Evolutionary conservation across 352 stramenopile genomes (phyloP), one percentile per base, ranked within the genome.

Genomic region (Paralagenidium karlingii): DNA sequence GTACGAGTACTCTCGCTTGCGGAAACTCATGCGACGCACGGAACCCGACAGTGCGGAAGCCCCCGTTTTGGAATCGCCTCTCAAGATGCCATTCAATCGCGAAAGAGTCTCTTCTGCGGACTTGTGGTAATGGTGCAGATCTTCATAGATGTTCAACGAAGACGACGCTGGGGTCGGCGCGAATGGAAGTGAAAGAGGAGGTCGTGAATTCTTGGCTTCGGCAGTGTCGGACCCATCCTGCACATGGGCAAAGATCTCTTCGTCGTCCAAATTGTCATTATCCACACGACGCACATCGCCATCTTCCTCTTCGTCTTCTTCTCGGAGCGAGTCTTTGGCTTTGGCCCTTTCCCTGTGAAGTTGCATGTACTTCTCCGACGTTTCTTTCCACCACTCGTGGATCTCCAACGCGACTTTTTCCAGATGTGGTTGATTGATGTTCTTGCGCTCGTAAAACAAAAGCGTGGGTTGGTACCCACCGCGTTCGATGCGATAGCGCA

Each of bases 381-480:
- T 63, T 30, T 62, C 41, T 49, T 82, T 69, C 71, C 68, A 86
- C 69, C 70, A 85, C 43, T 67, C 63, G 40, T 90, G 73, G 20
- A 90, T 86, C 21, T 82, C 62, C 0, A 57, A 47, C 3, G 73
- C 74, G 9, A 81, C 68, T 12, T 68, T 56, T 37, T 87, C 66
- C 0, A 90, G 60, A n/a, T 69, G 56, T 12, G 65, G 52, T 15
- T 67, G 61, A 16, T 82, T 43, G 9, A 90, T 68, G 8, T 58
- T 62, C 16, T 76, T 82, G 42, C 73, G 73, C 28, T 90, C 77
- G 33, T 86, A 90, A 38, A 87, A 90, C 3, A 90, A 44, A 28
- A 90, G 47, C 13, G 77, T 90, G 15, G 77, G 77, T 49, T 87
- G 77, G 49, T 90, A 90, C 8, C 68, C 61, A 24, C 77, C 77